Base-by-base conservation (phyloP, 139 green algal species). In the Asterochloris sp. region DNA sequence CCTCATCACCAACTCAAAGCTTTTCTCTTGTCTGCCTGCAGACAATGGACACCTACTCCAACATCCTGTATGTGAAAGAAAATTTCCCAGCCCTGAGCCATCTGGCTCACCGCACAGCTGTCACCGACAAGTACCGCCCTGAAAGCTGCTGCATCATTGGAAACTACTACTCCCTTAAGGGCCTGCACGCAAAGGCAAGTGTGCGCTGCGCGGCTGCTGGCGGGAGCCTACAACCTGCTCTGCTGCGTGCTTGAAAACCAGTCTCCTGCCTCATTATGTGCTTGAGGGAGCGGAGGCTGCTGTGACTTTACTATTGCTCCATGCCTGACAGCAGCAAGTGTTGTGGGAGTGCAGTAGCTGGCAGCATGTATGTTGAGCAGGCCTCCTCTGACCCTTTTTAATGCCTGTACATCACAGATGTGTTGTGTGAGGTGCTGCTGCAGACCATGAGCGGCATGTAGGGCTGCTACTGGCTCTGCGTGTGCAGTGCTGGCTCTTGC, bases 131-230 rank as follows among this genome's bases (percentile, higher is more conserved):
- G 86, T 99, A 97, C 90, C 87, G 89, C 0, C 94, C 96, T 0
- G 96, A 99, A 83, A 96, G 94, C 21, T 98, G 94, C 89, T 98
- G 93, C 87, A 92, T 98, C 73, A 90, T 98, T 26, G 97, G 97
- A 71, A 99, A 99, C 92, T 99, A 99, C 90, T 98, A 98, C 92
- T 96, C 92, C 69, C 87, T 98, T 0, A 95, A 94, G 85, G 92
- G 80, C 10, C 81, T 88, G 76, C 89, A 91, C 76, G 86, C 89
- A 29, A 86, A 89, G 82, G 87, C 85, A 26, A 54, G 16, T 47
- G 38, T 6, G 38, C 38, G 38, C 38, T 54, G 38, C 6, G 38
- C 6, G 38, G 19, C 66, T 73, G 19, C 21, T 24, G 21, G 9
- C 23, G 66, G 8, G 21, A 21, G 21, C 66, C 23, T 73, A 21